Percentiles rank a stretch among this genome's conserved stretches.
phyloP scores from a whole-genome alignment of 176 grass and related monocot species.

The Avena atlantica region DNA sequence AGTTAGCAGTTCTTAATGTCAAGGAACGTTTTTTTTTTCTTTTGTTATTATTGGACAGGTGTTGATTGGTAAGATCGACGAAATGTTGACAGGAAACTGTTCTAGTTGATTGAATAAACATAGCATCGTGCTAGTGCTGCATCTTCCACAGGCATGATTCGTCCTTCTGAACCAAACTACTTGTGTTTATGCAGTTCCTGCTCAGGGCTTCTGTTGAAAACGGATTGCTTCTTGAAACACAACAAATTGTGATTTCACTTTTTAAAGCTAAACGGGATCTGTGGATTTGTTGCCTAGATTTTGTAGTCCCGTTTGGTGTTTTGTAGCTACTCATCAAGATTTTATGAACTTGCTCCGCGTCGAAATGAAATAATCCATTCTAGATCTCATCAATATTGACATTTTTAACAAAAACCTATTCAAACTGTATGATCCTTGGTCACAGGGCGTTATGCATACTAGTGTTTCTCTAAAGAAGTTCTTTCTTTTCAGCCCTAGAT shows the following conservation, averaged over 20 bases:
- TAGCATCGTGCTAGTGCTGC: background rate
- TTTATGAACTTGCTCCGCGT: background rate
- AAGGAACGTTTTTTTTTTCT: background rate
- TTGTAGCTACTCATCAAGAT: background rate
- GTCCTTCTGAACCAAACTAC: too few relatives aligned
- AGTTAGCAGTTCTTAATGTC: conserved; percentile 24
- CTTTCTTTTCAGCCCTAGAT: background rate
- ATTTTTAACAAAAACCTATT: background rate
- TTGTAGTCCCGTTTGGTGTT: background rate
- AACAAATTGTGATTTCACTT: background rate
- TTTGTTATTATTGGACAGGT: background rate
- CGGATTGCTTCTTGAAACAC: background rate
- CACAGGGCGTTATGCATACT: background rate
- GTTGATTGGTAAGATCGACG: conserved; percentile 4
- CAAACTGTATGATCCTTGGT: conserved; percentile 18
- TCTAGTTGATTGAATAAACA: background rate
- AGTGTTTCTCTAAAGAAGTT: background rate
- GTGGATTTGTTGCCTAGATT: background rate
- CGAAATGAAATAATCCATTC: background rate
- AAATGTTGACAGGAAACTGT: conserved; percentile 3
- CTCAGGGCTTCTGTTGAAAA: background rate
- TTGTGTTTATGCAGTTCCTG: background rate
- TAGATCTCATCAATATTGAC: background rate
- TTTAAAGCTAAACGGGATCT: background rate
- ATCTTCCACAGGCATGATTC: background rate